Percentiles rank a stretch among this genome's conserved stretches.
These are phyloP conservation scores for Colletotrichum sp. DNA, from an alignment of 2,329 filamentous ascomycete species.

Conservation along the genomic window DNA sequence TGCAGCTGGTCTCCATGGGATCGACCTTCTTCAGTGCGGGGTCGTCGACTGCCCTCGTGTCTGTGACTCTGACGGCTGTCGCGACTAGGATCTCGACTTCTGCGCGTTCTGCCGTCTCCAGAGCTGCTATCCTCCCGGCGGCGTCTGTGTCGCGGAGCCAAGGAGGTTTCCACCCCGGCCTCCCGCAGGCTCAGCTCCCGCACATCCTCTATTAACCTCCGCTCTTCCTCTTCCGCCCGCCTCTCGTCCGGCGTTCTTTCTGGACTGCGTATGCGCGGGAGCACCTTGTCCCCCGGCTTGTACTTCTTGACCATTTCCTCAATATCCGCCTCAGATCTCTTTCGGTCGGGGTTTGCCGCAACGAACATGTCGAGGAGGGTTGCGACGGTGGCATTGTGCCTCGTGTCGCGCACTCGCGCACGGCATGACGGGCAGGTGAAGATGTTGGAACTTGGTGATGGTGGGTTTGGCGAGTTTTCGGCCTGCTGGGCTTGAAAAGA, in stretches of 20 bases:
- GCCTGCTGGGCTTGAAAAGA: constrained; percentile 72
- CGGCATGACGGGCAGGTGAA: constrained; percentile 96
- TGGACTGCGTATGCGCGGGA: constrained; percentile 64
- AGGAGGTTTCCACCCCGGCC: constrained; percentile 53
- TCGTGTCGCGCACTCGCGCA: constrained; percentile 82
- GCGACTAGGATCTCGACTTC: constrained; percentile 22
- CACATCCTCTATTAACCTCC: constrained; percentile 73
- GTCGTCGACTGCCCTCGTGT: constrained; percentile 33
- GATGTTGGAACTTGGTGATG: constrained; percentile 51
- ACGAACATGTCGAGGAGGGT: constrained; percentile 91
- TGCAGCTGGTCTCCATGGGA: constrained; percentile 42
- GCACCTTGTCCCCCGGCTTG: constrained; percentile 79
- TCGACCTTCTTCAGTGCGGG: constrained; percentile 30
- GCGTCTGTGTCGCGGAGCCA: constrained; percentile 26
- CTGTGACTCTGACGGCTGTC: constrained; percentile 27
- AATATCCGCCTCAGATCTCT: constrained; percentile 74
- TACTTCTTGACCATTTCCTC: constrained; percentile 78
- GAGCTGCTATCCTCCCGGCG: constrained; percentile 24
- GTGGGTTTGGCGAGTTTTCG: constrained; percentile 53
- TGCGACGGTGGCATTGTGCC: constrained; percentile 88
- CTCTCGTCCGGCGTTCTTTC: constrained; percentile 59
- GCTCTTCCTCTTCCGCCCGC: constrained; percentile 68
- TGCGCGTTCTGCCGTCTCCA: constrained; percentile 4
- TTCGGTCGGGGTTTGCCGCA: constrained; percentile 77
- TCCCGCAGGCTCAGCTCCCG: constrained; percentile 77